Conservation (phyloP, 352 stramenopile genomes). For the Phytopythium montanum region DNA sequence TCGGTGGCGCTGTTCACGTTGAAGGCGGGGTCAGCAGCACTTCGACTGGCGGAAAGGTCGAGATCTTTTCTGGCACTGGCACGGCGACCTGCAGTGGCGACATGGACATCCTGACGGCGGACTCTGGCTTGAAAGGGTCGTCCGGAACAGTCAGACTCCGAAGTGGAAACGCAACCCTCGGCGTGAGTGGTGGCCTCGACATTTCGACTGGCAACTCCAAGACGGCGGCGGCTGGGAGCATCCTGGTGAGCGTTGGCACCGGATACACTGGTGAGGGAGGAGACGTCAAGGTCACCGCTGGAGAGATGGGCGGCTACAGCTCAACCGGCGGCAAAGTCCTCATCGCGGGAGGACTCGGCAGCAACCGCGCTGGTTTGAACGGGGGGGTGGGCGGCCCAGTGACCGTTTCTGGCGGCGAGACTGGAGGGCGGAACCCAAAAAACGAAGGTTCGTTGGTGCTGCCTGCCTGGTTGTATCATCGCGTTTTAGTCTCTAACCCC, state of each 20-base stretch:
- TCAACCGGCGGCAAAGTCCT: constrained; percentile 47
- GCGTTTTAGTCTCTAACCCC: constrained; percentile 5
- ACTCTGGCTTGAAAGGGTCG: constrained; percentile 73
- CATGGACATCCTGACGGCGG: constrained; percentile 52
- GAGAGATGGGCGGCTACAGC: constrained; percentile 40
- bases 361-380: constrained; percentile 27
- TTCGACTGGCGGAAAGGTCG: constrained; percentile 61
- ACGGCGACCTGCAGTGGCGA: constrained; percentile 57
- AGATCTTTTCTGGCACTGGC: constrained; percentile 50
- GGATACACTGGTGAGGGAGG: constrained; percentile 86
- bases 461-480: constrained; percentile 5
- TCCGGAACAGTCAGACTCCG: constrained; percentile 69
- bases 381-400: constrained; percentile 63
- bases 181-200: constrained; percentile 67
- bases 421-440: constrained; percentile 29
- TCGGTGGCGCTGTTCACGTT: constrained; percentile 54
- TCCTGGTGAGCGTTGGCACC: constrained; percentile 73
- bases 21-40: constrained; percentile 46
- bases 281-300: constrained; percentile 61
- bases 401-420: constrained; percentile 49
- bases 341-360: constrained; percentile 48
- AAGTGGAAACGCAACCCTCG: constrained; percentile 67
- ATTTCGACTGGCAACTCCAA: constrained; percentile 74
- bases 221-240: constrained; percentile 68
- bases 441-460: constrained; percentile 30